phyloP scores from a whole-genome alignment of 768 basidiomycete species.

The Dentipellis sp. region DNA sequence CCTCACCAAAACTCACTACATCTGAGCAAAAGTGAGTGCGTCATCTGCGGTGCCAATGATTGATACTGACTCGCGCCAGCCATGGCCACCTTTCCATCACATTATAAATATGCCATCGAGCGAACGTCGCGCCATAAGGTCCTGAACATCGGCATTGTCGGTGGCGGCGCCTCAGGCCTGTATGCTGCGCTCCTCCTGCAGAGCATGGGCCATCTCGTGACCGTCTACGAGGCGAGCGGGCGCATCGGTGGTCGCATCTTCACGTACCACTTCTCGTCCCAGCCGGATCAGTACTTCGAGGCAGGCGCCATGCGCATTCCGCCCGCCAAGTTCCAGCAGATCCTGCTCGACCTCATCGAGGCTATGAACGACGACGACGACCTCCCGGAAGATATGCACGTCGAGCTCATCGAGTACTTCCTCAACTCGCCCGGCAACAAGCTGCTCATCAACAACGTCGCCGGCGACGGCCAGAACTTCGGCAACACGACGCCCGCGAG shows the following conservation, averaged over 20 bases:
- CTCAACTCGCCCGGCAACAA: conserved; percentile 9
- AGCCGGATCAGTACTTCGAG: conserved; percentile 11
- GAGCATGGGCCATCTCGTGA: conserved; percentile 6
- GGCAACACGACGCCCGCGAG: conserved; percentile 3
- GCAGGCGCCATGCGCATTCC: conserved; percentile 16
- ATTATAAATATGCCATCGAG: too few relatives aligned
- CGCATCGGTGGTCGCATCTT: conserved; percentile 12
- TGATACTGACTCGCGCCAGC: too few relatives aligned
- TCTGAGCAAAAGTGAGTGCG: too few relatives aligned
- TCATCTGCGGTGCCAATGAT: too few relatives aligned
- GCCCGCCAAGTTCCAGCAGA: conserved; percentile 4
- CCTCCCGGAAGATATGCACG: conserved; percentile 8
- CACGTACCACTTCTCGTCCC: conserved; percentile 10
- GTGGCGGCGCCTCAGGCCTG: conserved; percentile 10
- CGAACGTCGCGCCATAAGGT: background rate
- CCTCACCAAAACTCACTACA: too few relatives aligned
- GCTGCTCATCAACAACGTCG: conserved; percentile 7
- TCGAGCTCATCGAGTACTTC: conserved; percentile 9
- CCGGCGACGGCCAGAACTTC: background rate
- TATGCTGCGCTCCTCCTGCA: conserved; percentile 9
- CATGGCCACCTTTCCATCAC: too few relatives aligned
- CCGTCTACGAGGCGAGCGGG: conserved; percentile 6
- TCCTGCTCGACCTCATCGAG: conserved; percentile 8
- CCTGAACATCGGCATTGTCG: conserved; percentile 7
- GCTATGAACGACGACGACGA: background rate